Percentiles rank a stretch among this genome's conserved stretches.
These are phyloP conservation scores for Batrachochytrium dendrobatidis DNA, from an alignment of 371 early-diverging fungal species.

Conservation along the genomic window DNA sequence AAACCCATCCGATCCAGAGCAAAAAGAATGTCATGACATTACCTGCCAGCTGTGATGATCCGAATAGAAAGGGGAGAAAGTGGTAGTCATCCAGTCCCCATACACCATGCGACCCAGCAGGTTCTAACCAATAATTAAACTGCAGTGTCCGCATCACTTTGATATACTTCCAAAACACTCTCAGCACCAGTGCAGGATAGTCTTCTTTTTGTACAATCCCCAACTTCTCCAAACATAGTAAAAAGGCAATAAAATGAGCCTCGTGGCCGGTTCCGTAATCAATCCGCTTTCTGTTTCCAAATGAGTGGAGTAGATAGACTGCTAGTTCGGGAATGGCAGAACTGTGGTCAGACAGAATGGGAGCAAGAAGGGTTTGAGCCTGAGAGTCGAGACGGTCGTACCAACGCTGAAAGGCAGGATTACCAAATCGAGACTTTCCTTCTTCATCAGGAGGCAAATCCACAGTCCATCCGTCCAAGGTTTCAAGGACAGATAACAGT, in stretches of 20 bases:
- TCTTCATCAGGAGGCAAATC: constrained; percentile 70
- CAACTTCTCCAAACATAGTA: constrained; percentile 82
- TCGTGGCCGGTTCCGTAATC: constrained; percentile 99
- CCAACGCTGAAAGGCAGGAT: constrained; percentile 82
- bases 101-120: constrained; percentile 99
- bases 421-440: constrained; percentile 75
- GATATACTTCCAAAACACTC: constrained; percentile 82
- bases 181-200: constrained; percentile 66
- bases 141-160: constrained; percentile 85
- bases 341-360: neutral
- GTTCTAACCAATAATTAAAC: constrained; percentile 94
- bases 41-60: constrained; percentile 81
- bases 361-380: neutral
- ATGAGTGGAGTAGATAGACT: constrained; percentile 77
- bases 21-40: constrained; percentile 27
- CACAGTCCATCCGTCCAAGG: constrained; percentile 60
- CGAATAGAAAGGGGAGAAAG: constrained; percentile 96
- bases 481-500: constrained; percentile 56
- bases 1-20: neutral
- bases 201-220: constrained; percentile 56
- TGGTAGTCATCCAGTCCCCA: constrained; percentile 99
- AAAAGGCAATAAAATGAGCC: constrained; percentile 88
- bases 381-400: constrained; percentile 46
- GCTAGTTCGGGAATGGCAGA: constrained; percentile 58
- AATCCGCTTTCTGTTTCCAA: constrained; percentile 91